phyloP scores from a whole-genome alignment of 305 asterid species.

The Nicotiana rustica region DNA sequence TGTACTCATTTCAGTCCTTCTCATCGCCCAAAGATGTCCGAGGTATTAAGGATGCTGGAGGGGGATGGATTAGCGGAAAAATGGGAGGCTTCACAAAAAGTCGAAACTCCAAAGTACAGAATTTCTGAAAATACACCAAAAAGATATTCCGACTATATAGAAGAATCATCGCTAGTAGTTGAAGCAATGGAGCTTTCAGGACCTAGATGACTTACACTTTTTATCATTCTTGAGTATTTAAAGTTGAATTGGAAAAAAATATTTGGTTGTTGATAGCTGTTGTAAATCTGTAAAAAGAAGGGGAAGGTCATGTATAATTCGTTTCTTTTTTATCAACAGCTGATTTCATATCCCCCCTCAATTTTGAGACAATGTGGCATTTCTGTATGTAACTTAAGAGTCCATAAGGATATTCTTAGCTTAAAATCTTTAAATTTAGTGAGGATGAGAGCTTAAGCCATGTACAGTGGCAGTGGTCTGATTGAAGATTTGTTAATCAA shows the following conservation, averaged over 20 bases:
- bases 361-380: background rate
- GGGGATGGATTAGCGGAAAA: conserved; percentile 89
- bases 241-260: conserved; percentile 3
- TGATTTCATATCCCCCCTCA: background rate
- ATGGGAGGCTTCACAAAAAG: conserved; percentile 86
- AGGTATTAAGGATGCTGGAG: conserved; percentile 89
- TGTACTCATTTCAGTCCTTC: conserved; percentile 80
- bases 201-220: conserved; percentile 67
- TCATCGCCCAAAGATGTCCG: conserved; percentile 90
- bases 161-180: conserved; percentile 79
- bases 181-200: conserved; percentile 97
- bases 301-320: conserved; percentile 33
- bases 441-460: conserved; percentile 14
- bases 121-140: conserved; percentile 56
- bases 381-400: background rate
- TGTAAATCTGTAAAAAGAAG: conserved; percentile 60
- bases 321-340: background rate
- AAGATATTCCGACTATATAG: conserved; percentile 78
- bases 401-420: background rate
- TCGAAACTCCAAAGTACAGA: conserved; percentile 61
- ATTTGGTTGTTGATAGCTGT: conserved; percentile 50
- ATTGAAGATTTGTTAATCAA: background rate
- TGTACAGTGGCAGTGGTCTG: conserved; percentile 14
- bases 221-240: conserved; percentile 31
- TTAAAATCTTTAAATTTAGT: background rate